These are phyloP conservation scores for Aspergillus incahuasiensis DNA, from an alignment of 495 filamentous ascomycete species.

Conservation along the genomic window DNA sequence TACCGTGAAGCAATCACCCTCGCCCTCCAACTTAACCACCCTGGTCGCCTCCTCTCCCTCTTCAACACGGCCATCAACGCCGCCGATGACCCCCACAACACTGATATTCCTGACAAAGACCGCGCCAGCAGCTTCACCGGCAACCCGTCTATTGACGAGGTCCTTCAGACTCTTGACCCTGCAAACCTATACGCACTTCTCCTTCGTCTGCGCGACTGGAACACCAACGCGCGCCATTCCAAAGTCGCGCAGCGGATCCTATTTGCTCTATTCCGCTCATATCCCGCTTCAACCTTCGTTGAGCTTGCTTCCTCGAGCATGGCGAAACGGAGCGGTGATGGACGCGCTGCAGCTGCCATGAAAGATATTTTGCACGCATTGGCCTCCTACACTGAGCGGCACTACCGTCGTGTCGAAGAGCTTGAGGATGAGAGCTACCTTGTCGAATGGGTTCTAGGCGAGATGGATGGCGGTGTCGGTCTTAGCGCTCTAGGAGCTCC, in stretches of 20 bases:
- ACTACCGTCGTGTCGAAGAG: slow-evolving; percentile 82
- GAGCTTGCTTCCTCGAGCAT: slow-evolving; percentile 52
- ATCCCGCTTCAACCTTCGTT: slow-evolving; percentile 69
- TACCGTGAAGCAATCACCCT: slow-evolving; percentile 91
- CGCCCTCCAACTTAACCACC: slow-evolving; percentile 89
- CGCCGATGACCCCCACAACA: slow-evolving; percentile 33
- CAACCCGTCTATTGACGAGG: slow-evolving; percentile 74
- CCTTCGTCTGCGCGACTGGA: slow-evolving; percentile 84
- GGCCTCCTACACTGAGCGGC: slow-evolving; percentile 82
- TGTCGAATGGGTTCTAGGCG: slow-evolving; percentile 82
- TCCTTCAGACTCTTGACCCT: slow-evolving; percentile 71
- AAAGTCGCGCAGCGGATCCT: slow-evolving; percentile 83
- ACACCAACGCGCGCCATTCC: slow-evolving; percentile 87
- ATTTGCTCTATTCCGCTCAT: slow-evolving; percentile 68
- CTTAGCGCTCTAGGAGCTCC: slow-evolving; percentile 31
- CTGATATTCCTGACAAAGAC: slow-evolving; percentile 20
- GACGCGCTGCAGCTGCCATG: slow-evolving; percentile 55
- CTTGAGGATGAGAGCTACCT: slow-evolving; percentile 92
- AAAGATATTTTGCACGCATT: slow-evolving; percentile 81
- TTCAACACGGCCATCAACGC: slow-evolving; percentile 75
- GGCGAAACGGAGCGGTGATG: slow-evolving; percentile 32
- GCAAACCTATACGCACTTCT: slow-evolving; percentile 79
- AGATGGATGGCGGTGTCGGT: slow-evolving; percentile 75
- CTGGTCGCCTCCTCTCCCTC: slow-evolving; percentile 73
- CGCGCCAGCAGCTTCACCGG: slow-evolving; percentile 55